phyloP scores from a whole-genome alignment of 1,139 yeast species.

The Blastobotrys serpentis region DNA sequence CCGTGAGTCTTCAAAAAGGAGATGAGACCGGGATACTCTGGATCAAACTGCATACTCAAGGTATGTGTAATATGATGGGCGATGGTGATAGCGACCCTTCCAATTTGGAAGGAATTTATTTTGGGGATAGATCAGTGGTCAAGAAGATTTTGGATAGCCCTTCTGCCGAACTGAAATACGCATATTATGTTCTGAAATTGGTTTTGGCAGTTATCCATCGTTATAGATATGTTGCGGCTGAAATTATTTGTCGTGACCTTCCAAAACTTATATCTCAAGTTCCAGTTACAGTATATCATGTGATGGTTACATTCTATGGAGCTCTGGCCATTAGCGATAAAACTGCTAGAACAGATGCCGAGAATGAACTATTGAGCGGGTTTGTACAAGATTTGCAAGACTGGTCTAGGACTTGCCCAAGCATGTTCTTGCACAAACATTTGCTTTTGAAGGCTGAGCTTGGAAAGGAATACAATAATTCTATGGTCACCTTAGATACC shows the following conservation, averaged over 20 bases:
- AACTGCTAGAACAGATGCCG: conserved; percentile 24
- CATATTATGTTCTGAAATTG: conserved; percentile 29
- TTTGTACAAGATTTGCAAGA: conserved; percentile 35
- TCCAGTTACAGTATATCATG: conserved; percentile 34
- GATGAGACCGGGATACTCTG: conserved; percentile 32
- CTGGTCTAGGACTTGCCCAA: conserved; percentile 43
- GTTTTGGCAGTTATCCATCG: conserved; percentile 31
- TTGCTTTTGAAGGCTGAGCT: conserved; percentile 42
- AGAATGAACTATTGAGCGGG: conserved; percentile 23
- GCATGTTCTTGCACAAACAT: conserved; percentile 42
- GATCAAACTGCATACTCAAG: conserved; percentile 34
- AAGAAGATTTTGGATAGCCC: conserved; percentile 21
- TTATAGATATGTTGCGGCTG: conserved; percentile 31
- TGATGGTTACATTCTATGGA: conserved; percentile 33
- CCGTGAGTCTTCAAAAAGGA: conserved; percentile 28
- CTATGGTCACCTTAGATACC: conserved; percentile 45
- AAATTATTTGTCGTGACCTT: conserved; percentile 28
- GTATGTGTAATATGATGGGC: conserved; percentile 29
- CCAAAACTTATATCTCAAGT: conserved; percentile 30
- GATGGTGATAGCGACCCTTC: conserved; percentile 31
- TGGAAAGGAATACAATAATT: conserved; percentile 32
- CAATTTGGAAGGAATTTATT: conserved; percentile 28
- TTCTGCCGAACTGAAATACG: conserved; percentile 30
- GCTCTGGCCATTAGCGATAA: conserved; percentile 33
- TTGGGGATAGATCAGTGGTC: conserved; percentile 23